Base-by-base conservation (phyloP, 2,329 filamentous ascomycete species). In the Aspergillus sp. region DNA sequence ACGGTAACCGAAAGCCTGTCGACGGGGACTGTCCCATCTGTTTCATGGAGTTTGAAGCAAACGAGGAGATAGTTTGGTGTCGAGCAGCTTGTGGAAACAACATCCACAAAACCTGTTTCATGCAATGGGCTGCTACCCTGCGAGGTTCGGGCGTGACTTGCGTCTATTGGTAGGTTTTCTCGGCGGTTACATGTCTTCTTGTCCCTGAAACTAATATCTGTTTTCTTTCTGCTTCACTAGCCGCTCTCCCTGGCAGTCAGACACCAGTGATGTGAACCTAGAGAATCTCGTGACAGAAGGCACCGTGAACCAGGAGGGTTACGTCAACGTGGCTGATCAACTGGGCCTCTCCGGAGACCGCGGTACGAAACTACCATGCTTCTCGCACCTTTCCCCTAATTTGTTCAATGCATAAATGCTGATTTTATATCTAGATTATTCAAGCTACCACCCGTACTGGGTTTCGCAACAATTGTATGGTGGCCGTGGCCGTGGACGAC, bases 11-110 rank as follows among this genome's bases (percentile, higher is more conserved):
- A 58, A 88, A 87, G 66, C 76, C 83, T 1, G 72, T 87, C 36
- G 83, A 87, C 54, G 86, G 84, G 22, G 84, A 87, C 61, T 89
- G 86, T 65, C 84, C 85, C 0, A 85, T 88, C 62, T 88, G 86
- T 71, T 85, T 84, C 68, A 82, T 81, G 74, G 81, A 84, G 54
- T 80, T 86, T 55, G 76, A 81, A 26, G 69, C 78, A 1, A 69
- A 69, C 3, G 77, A 82, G 57, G 76, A 81, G 4, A 78, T 81
- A 6, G 73, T 85, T 10, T 88, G 84, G 79, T 88, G 86, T 72
- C 82, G 82, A 66, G 80, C 81, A 0, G 78, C 82, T 2, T 89
- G 86, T 64, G 86, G 85, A 18, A 87, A 88, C 71, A 87, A 87
- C 65, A 74, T 87, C n/a, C 85, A 87, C 69, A 80, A 81, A 59